Evolutionary conservation across 352 stramenopile species (phyloP), one percentile per base, ranked within the genome.

Genomic region (Phytophthora lateralis): DNA sequence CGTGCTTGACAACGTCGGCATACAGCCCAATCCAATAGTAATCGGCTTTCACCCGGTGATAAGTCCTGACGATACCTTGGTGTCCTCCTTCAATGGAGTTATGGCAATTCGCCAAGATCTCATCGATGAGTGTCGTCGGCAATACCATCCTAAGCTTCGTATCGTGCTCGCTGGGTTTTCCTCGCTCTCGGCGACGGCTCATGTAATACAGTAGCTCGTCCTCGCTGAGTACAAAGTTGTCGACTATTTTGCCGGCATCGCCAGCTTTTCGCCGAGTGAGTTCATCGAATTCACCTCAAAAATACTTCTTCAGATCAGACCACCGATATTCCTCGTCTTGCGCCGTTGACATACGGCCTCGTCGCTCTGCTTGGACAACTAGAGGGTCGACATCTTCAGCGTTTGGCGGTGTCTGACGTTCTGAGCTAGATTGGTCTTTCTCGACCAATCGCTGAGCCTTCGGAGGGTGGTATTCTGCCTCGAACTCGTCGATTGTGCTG

Each of bases 11-110:
- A 9, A 44, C 55, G 9, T 63, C 45, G 0, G 55, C 39, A 14
- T 63, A 63, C 2, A 63, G 11, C 1, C 45, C 45, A 2, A 37
- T 20, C 55, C 55, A 63, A 27, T 63, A 56, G 18, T 38, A 63
- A 2, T 57, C 55, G 1, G 7, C 6, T 32, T 39, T 56, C 8
- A 56, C 55, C 15, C 55, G n/a, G 2, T 57, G 46, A 20, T 21
- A 57, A 0, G 37, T 56, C 24, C 55, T 10, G 4, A 12, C 10
- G 10, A 39, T 39, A 4, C 34, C 34, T n/a, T 39, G 34, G 34
- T 39, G 34, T 46, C 46, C 38, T 10, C 38, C 37, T 51, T 63
- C 37, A 4, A 63, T 8, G 1, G 46, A 50, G 12, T 63, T 27
- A 4, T 55, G 45, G 10, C 35, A 55, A 21, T 18, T 63, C 6